phyloP scores from a whole-genome alignment of 495 filamentous ascomycete genomes.

The Hypoxylon crocopeplum region DNA sequence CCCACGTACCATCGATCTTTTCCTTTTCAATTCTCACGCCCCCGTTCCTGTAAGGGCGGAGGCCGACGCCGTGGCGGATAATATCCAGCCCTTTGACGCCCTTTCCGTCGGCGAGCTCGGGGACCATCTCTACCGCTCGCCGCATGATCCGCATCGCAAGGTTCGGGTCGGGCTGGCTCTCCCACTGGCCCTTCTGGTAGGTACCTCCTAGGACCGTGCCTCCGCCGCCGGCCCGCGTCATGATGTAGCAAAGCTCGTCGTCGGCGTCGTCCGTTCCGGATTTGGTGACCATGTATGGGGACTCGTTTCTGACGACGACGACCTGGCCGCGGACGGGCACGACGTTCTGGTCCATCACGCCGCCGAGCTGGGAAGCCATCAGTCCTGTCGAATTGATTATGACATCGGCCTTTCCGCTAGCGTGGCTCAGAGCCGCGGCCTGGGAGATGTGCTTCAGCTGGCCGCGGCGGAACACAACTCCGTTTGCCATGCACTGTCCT shows the following conservation, averaged over 20 bases:
- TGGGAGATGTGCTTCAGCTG: constrained; percentile 73
- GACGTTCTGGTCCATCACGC: constrained; percentile 78
- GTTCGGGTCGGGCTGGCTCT: constrained; percentile 80
- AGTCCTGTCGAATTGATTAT: constrained; percentile 91
- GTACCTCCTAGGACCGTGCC: constrained; percentile 87
- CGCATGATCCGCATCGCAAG: constrained; percentile 89
- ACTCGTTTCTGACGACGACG: constrained; percentile 84
- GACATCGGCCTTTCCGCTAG: constrained; percentile 67
- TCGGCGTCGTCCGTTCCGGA: constrained; percentile 83
- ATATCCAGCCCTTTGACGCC: constrained; percentile 81
- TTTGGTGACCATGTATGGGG: constrained; percentile 69
- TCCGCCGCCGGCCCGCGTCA: constrained; percentile 83
- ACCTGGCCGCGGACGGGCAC: constrained; percentile 85
- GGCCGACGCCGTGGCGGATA: constrained; percentile 87
- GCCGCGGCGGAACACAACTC: constrained; percentile 68
- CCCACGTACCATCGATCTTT: constrained; percentile 67
- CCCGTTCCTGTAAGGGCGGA: constrained; percentile 76
- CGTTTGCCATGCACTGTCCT: constrained; percentile 73
- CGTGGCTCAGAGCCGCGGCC: constrained; percentile 68
- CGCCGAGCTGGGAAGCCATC: constrained; percentile 73
- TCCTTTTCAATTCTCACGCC: constrained; percentile 88
- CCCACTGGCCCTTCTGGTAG: constrained; percentile 85
- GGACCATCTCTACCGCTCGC: constrained; percentile 73
- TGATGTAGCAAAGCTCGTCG: constrained; percentile 86
- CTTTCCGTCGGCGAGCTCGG: constrained; percentile 74